Evolutionary conservation across 179 eudicot species (phyloP).

Genomic region (Camellia oleifera): DNA sequence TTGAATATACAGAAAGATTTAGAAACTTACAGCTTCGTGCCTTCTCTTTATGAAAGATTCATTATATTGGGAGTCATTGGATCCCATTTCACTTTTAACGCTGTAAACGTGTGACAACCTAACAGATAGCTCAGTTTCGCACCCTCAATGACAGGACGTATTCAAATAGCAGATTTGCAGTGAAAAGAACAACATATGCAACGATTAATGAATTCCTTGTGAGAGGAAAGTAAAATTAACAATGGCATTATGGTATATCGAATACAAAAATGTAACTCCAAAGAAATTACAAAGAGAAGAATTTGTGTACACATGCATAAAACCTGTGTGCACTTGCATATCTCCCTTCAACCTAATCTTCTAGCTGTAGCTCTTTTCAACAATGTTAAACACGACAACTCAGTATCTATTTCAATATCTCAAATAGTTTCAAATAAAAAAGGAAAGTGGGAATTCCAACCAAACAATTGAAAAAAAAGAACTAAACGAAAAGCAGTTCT

Average conservation of each 20-base stretch:
- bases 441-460: not conserved
- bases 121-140: no score
- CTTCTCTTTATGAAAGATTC: no score
- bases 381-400: not conserved
- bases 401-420: not conserved
- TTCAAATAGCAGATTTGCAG: not conserved
- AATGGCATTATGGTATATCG: not conserved
- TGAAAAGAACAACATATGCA: not conserved
- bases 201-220: not conserved
- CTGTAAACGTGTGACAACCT: no score
- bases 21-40: no score
- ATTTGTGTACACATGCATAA: not conserved
- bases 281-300: not conserved
- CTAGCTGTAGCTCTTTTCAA: not conserved
- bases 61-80: no score
- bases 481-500: slow-evolving; percentile 14
- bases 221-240: not conserved
- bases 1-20: no score
- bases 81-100: no score
- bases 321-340: not conserved
- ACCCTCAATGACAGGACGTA: not conserved
- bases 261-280: not conserved
- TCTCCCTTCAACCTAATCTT: not conserved
- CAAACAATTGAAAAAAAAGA: not conserved
- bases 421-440: not conserved